phyloP scores from a whole-genome alignment of 805 yeast genomes.

The Metschnikowia amazonensis region DNA sequence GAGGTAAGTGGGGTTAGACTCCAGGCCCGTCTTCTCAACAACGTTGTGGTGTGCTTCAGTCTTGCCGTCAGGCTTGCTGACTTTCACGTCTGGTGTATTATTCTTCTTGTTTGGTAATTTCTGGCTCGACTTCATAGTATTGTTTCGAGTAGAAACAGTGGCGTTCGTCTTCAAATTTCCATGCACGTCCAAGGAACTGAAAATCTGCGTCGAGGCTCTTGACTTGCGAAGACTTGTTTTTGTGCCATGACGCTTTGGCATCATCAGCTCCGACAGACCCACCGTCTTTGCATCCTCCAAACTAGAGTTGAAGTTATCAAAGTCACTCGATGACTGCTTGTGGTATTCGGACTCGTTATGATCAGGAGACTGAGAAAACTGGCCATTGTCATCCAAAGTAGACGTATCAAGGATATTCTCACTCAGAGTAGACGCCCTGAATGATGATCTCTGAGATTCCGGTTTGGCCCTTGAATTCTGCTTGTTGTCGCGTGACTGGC shows the following conservation, averaged over 20 bases:
- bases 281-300: conserved; percentile 8
- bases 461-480: conserved; percentile 1
- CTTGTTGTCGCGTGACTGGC: conserved; percentile 1
- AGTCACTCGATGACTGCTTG: conserved; percentile 5
- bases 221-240: conserved; percentile 17
- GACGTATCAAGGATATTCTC: conserved; percentile 23
- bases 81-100: not conserved
- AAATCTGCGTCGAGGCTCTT: conserved; percentile 29
- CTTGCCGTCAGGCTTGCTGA: not conserved
- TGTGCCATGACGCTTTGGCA: conserved; percentile 13
- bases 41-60: not conserved
- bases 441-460: conserved; percentile 9
- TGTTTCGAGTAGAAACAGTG: not conserved
- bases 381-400: conserved; percentile 19
- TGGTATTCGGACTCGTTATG: conserved; percentile 1
- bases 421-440: conserved; percentile 10
- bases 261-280: conserved; percentile 3
- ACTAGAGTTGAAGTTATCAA: conserved; percentile 5
- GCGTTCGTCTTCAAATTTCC: conserved; percentile 5
- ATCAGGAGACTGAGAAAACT: conserved; percentile 7
- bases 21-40: not conserved
- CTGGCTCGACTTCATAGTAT: not conserved
- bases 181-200: conserved; percentile 25
- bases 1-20: not conserved
- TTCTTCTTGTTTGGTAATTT: not conserved